A percentile compares a stretch with the other conserved stretches of the same genome.
phyloP scores from a whole-genome alignment of 2,329 filamentous ascomycete species.

The Aureobasidium sp. region DNA sequence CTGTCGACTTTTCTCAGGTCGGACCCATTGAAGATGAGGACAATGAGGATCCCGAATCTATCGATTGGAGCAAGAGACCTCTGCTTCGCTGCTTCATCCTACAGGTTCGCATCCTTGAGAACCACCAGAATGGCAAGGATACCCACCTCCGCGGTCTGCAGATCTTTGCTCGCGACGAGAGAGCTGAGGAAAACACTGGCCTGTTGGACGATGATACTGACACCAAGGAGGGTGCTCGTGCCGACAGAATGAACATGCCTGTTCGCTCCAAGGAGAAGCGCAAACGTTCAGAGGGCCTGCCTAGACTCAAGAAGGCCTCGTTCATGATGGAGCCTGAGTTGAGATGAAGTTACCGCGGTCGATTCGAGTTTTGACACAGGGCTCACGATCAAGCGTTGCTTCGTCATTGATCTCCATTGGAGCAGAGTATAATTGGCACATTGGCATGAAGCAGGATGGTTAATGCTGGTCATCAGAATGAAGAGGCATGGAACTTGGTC shows the following conservation, averaged over 20 bases:
- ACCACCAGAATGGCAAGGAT: slow-evolving; percentile 98
- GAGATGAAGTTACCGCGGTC: slow-evolving; percentile 20
- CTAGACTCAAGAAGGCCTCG: slow-evolving; percentile 26
- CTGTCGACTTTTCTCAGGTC: slow-evolving; percentile 63
- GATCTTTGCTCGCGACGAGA: slow-evolving; percentile 55
- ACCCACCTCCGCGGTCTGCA: slow-evolving; percentile 94
- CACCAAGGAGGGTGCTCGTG: slow-evolving; percentile 12
- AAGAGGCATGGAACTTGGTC: not conserved
- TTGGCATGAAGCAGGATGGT: not conserved
- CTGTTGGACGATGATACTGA: not conserved
- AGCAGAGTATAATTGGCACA: not conserved
- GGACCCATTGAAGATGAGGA: slow-evolving; percentile 35
- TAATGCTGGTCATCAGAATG: not conserved
- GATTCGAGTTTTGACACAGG: not conserved
- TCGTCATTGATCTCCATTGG: not conserved
- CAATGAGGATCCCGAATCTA: slow-evolving; percentile 23
- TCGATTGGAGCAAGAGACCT: slow-evolving; percentile 49
- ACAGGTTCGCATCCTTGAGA: slow-evolving; percentile 85
- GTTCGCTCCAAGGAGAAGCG: slow-evolving; percentile 17
- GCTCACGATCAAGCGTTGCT: not conserved
- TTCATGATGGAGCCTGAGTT: slow-evolving; percentile 32
- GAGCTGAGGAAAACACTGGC: slow-evolving; percentile 15
- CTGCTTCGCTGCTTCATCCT: slow-evolving; percentile 82
- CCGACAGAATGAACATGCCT: not conserved
- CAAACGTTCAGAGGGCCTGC: slow-evolving; percentile 16